phyloP scores from a whole-genome alignment of 75 land plant genomes.

The Selaginella tamariscina region DNA sequence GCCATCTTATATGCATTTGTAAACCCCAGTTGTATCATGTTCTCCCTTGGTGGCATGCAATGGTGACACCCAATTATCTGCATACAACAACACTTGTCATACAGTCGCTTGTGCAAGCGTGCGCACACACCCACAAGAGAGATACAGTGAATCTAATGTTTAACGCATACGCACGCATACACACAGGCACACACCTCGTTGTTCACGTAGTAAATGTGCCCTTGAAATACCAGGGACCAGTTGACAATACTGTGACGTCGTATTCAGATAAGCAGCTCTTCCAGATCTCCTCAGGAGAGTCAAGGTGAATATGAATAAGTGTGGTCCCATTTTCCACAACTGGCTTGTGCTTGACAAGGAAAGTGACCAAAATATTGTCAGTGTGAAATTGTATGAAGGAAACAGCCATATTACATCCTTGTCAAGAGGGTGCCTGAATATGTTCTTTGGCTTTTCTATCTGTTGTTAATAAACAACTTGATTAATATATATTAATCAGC shows the following conservation, averaged over 20 bases:
- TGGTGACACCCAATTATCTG: slow-evolving; percentile 43
- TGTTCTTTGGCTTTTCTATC: slow-evolving; percentile 52
- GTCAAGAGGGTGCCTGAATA: slow-evolving; percentile 38
- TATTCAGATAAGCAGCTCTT: slow-evolving; percentile 19
- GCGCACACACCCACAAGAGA: no score
- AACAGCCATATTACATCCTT: slow-evolving; percentile 46
- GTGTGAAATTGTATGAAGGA: slow-evolving; percentile 31
- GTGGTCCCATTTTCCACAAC: neutral
- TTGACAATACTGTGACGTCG: slow-evolving; percentile 38
- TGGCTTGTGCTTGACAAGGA: slow-evolving; percentile 41
- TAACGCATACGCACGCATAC: no score
- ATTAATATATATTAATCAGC: neutral
- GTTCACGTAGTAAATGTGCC: slow-evolving; percentile 33
- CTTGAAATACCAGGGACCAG: slow-evolving; percentile 63
- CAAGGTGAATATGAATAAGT: slow-evolving; percentile 26
- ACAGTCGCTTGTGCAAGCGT: no score
- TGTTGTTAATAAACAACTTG: slow-evolving; percentile 13
- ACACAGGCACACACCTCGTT: no score
- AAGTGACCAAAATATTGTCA: slow-evolving; percentile 74
- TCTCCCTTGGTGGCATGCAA: slow-evolving; percentile 27
- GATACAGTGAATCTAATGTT: no score
- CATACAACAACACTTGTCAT: no score
- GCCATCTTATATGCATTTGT: slow-evolving; percentile 39
- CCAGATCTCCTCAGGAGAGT: slow-evolving; percentile 41
- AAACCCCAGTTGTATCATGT: slow-evolving; percentile 48